Evolutionary conservation across 345 rosid genomes (phyloP), one percentile per base, ranked within the genome.

Genomic region (Aurinia saxatilis): DNA sequence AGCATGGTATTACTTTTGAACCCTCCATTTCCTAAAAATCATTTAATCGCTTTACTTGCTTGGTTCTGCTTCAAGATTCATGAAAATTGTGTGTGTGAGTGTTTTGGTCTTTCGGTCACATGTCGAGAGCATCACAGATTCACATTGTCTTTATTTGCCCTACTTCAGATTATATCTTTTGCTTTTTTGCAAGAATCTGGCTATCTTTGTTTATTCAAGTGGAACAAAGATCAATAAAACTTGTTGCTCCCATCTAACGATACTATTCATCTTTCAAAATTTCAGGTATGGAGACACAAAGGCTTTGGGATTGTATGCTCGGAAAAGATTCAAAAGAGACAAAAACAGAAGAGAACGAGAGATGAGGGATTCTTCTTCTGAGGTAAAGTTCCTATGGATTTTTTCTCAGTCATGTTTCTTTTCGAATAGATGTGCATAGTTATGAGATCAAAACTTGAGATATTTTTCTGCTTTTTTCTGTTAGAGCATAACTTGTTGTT

Each of bases 1-100:
- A 92, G 58, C 73, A 45, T 82, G 95, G 98, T 92, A 85, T 46
- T 64, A 39, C 57, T 66, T 31, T 13, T 63, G 23, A 52, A 67
- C 66, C 71, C 37, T 67, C 65, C 27, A 11, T 61, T 34, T 21
- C 52, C 37, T 16, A 34, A 7, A n/a, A 36, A 36, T 59, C 36
- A 50, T 37, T 40, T 42, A 7, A 61, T 37, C 36, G 27, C 19
- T 13, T 36, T 14, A 36, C 11, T 60, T 51, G 56, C 49, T 57
- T 38, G 33, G 50, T 47, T 57, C 30, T 67, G 31, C 50, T 66
- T 52, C 46, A 36, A 57, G 10, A 17, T 56, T 27, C 15, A n/a
- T 56, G 39, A n/a, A n/a, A n/a, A n/a, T n/a, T n/a, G 18, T 17
- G 35, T n/a, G 40, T 42, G 35, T 33, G 31, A 3, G 12, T 25